Evolutionary conservation across 495 filamentous ascomycete species (phyloP).

Genomic region (Podospora pseudoanserina): DNA sequence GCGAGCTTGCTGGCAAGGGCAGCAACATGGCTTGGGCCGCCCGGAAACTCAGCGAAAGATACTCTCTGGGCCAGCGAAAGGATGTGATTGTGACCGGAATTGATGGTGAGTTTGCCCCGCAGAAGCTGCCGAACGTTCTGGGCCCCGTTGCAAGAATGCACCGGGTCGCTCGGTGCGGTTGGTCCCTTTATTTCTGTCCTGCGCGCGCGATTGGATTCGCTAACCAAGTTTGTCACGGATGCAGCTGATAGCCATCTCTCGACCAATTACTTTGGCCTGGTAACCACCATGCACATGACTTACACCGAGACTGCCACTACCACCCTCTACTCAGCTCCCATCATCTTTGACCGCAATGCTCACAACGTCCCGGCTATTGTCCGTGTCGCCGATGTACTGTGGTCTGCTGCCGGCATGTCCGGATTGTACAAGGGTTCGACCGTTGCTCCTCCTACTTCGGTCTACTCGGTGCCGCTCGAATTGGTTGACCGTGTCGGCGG

Average conservation of each 20-base stretch:
- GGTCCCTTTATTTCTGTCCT: background rate
- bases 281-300: constrained; percentile 55
- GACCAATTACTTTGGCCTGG: constrained; percentile 59
- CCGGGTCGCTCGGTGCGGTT: constrained; percentile 7
- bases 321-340: constrained; percentile 63
- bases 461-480: constrained; percentile 62
- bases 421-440: constrained; percentile 57
- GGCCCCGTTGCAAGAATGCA: constrained; percentile 1
- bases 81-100: constrained; percentile 67
- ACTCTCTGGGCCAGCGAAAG: constrained; percentile 46
- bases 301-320: constrained; percentile 53
- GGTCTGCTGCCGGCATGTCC: constrained; percentile 63
- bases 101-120: constrained; percentile 51
- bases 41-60: constrained; percentile 55
- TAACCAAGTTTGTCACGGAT: constrained; percentile 28
- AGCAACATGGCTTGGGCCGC: constrained; percentile 67
- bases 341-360: constrained; percentile 69
- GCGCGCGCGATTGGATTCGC: constrained; percentile 18
- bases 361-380: constrained; percentile 62
- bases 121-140: constrained; percentile 4
- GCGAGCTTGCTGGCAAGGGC: constrained; percentile 64
- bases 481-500: constrained; percentile 61
- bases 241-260: constrained; percentile 67
- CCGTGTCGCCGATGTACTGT: constrained; percentile 63
- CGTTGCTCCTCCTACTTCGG: constrained; percentile 64